Evolutionary conservation across 176 grass and related monocot species (phyloP).

Genomic region (Musa troglodytarum): DNA sequence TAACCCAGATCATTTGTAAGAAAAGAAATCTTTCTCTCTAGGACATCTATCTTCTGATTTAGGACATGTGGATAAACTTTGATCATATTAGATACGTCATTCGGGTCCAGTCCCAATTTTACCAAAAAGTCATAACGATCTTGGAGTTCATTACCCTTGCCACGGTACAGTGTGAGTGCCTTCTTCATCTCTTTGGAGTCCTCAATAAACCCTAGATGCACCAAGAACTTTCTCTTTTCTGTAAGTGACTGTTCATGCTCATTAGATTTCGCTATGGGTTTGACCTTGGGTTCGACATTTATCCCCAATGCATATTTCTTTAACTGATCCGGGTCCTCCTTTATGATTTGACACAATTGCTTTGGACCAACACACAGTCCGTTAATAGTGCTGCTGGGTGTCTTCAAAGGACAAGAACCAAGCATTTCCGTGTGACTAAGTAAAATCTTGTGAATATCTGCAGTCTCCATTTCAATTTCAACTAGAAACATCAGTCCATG

Average conservation of each 20-base stretch:
- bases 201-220: conserved; percentile 41
- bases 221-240: conserved; percentile 39
- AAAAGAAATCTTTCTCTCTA: conserved; percentile 47
- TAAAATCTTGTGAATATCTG: conserved; percentile 42
- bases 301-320: conserved; percentile 39
- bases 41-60: conserved; percentile 45
- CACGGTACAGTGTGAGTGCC: conserved; percentile 44
- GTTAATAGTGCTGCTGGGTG: conserved; percentile 33
- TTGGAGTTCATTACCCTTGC: conserved; percentile 57
- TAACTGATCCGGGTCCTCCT: conserved; percentile 36
- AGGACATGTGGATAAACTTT: conserved; percentile 41
- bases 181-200: conserved; percentile 41
- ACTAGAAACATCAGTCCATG: conserved; percentile 31
- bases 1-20: conserved; percentile 36
- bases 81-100: conserved; percentile 42
- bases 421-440: conserved; percentile 31
- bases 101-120: conserved; percentile 30
- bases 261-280: conserved; percentile 24
- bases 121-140: conserved; percentile 45
- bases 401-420: conserved; percentile 38
- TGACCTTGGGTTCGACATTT: conserved; percentile 27
- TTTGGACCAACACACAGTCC: conserved; percentile 28
- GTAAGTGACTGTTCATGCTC: conserved; percentile 24
- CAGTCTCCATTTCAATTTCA: conserved; percentile 19
- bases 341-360: conserved; percentile 42